Evolutionary conservation across 1,284 basidiomycete genomes (phyloP), one percentile per base, ranked within the genome.

Genomic region (Anthracocystis walkeri): DNA sequence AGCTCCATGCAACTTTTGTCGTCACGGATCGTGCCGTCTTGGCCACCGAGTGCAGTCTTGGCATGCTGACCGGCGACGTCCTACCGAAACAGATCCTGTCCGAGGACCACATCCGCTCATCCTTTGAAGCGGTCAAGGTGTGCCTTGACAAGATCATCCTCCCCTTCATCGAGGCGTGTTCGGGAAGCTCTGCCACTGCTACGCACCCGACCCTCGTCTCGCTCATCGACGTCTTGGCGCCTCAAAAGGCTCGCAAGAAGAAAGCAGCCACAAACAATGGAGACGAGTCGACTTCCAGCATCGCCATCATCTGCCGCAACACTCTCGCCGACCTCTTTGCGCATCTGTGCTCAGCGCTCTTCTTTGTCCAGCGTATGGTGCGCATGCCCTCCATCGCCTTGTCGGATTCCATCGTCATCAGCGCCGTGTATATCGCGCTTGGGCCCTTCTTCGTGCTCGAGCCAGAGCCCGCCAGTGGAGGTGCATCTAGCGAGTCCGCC

Each of bases 381-480:
- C 69, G 74, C 27, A 80, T 84, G 10, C 70, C 81, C 1, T 90
- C 92, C 48, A 75, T 89, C 21, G 49, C 67, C 5, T 54, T 84
- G 0, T 77, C 82, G 16, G 83, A 84, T 46, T 60, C 80, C 18
- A 72, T 84, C 49, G 91, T 97, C 79, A 96, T 97, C 59, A 91
- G 93, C 77, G 91, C 91, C 0, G 93, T 97, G 4, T 97, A 95
- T 85, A 91, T 97, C 56, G 90, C 93, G 1, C 92, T 97, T 67
- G 92, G 92, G 1, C 95, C 96, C 0, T 94, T 97, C 86, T 97
- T 98, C 79, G 90, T 75, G 16, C 58, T 94, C 6, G 90, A 87
- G 56, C 79, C 90, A 20, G 92, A 94, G 40, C 10, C 55, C 5
- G 51, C 62, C 35, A 49, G 62, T 44, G 74, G 74, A 48, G 58